These are phyloP conservation scores for Saccharomycopsis synnaedendra DNA, from an alignment of 805 yeast species.

Conservation along the genomic window DNA sequence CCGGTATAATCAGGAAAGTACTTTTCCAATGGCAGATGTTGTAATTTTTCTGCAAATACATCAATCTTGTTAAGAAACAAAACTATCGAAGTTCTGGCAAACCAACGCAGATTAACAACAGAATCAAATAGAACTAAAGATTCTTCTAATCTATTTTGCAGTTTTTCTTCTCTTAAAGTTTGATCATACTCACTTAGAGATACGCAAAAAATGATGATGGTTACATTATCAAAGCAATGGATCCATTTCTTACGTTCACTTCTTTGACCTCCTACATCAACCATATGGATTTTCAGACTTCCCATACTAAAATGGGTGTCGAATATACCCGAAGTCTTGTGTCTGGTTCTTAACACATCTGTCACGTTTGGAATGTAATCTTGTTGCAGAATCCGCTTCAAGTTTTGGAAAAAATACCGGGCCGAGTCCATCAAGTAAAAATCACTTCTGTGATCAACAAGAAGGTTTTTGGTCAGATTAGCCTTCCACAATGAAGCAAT, in stretches of 20 bases:
- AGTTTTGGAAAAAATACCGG: constrained; percentile 56
- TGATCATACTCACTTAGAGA: constrained; percentile 90
- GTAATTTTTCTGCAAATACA: constrained; percentile 75
- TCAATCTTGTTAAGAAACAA: constrained; percentile 85
- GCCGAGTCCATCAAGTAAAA: constrained; percentile 86
- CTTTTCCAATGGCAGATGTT: constrained; percentile 67
- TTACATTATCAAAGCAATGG: constrained; percentile 89
- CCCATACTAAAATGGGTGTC: constrained; percentile 71
- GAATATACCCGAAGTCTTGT: constrained; percentile 86
- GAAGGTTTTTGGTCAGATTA: constrained; percentile 44
- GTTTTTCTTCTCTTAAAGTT: constrained; percentile 61
- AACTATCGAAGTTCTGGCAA: constrained; percentile 75
- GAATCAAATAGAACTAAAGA: constrained; percentile 79
- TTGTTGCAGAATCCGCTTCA: constrained; percentile 46
- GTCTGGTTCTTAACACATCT: constrained; percentile 79
- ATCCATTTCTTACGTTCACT: constrained; percentile 93
- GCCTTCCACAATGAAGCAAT: constrained; percentile 44
- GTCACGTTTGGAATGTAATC: constrained; percentile 62
- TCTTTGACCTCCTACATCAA: constrained; percentile 92
- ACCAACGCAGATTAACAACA: constrained; percentile 89
- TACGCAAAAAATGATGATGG: constrained; percentile 82
- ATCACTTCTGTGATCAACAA: constrained; percentile 49
- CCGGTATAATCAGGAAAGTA: constrained; percentile 89
- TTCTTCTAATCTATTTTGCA: constrained; percentile 72
- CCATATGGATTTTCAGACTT: constrained; percentile 43